Base-by-base conservation (phyloP, 768 basidiomycete genomes). In the Boletellus emodensis region DNA sequence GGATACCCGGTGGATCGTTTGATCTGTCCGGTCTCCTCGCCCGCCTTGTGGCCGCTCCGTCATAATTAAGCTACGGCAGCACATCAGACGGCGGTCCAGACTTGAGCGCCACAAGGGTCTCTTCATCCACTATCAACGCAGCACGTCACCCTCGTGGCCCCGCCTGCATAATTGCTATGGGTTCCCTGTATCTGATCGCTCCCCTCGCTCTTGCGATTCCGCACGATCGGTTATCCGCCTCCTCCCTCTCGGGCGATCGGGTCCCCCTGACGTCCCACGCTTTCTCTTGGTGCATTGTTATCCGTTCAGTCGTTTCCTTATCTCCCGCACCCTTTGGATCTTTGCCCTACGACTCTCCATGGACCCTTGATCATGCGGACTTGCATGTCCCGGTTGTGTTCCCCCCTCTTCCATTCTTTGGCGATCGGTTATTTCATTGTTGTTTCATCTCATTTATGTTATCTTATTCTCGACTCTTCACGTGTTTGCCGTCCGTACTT, bases 1-100 rank as follows among this genome's bases (percentile, higher is more conserved):
- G 24, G 35, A 52, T 51, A 30, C 40, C 61, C 64, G 62, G 40
- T 37, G 57, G 52, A 57, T 53, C 53, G 40, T 44, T 59, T 61
- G 54, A 55, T 58, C 52, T 57, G 35, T 53, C 39, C 42, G 38
- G 30, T 46, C 51, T 44, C 49, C 43, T 45, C 33, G 35, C 30
- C 55, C 57, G 58, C 52, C 54, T 52, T 63, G 61, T 40, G 49
- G 38, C 61, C 61, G 57, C 58, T 46, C 39, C 53, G 36, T 52
- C 44, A 48, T 41, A 44, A 53, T 55, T 41, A 42, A 52, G 47
- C 59, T 46, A 38, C 42, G 52, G 54, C 34, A 52, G 26, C 35
- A 42, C 43, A 44, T 55, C 47, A 54, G 36, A 24, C 43, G 22
- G 40, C 20, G 39, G 53, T 50, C 56, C 36, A 54, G 53, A 37